Conservation (phyloP, 768 basidiomycete species). For the Tricholoma bakamatsutake region DNA sequence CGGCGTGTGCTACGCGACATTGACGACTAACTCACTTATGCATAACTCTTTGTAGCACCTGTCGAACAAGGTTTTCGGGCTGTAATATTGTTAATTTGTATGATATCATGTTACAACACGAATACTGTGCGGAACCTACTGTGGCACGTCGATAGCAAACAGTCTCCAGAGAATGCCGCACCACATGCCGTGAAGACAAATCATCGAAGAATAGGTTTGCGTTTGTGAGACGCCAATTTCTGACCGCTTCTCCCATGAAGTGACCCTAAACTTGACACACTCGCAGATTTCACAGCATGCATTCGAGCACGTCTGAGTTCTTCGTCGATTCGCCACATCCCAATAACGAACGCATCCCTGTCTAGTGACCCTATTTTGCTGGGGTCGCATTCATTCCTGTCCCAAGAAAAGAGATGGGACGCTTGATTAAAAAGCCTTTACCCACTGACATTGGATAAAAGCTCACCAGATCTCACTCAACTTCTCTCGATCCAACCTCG, state of each 20-base stretch:
- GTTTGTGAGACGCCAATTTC: conserved; percentile 14
- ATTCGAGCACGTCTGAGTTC: conserved; percentile 61
- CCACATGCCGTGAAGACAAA: too few relatives aligned
- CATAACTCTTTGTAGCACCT: too few relatives aligned
- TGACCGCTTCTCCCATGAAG: conserved; percentile 16
- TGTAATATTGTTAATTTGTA: too few relatives aligned
- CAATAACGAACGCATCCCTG: conserved; percentile 61
- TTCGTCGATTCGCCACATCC: conserved; percentile 87
- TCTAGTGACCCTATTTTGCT: conserved; percentile 50
- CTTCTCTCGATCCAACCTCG: conserved; percentile 45
- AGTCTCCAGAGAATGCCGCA: too few relatives aligned
- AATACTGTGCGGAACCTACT: too few relatives aligned
- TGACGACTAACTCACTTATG: too few relatives aligned
- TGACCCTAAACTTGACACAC: conserved; percentile 16
- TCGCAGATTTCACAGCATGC: conserved; percentile 28
- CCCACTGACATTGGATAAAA: background rate
- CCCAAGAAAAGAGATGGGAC: background rate
- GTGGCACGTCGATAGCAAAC: too few relatives aligned
- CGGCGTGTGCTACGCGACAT: too few relatives aligned
- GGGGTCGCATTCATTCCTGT: conserved; percentile 69
- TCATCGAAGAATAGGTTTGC: conserved; percentile 26
- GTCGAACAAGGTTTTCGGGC: too few relatives aligned
- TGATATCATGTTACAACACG: too few relatives aligned
- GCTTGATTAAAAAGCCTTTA: background rate
- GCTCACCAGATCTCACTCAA: conserved; percentile 65